These are phyloP conservation scores for Monilinia fructicola DNA, from an alignment of 2,329 filamentous ascomycete species.

Conservation along the genomic window DNA sequence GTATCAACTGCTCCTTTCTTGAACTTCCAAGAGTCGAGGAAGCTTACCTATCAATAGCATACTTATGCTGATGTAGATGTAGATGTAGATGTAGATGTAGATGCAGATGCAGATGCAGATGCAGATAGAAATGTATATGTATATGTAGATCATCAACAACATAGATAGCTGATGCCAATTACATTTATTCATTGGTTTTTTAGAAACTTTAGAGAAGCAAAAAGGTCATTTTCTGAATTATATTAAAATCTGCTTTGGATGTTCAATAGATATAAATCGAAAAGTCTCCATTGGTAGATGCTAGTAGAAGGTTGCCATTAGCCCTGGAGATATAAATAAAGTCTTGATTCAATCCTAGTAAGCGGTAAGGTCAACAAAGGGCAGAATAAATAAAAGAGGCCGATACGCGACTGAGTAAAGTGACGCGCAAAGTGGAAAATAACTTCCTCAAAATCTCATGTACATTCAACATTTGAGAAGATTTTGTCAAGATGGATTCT, in stretches of 20 bases:
- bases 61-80: background rate
- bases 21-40: background rate
- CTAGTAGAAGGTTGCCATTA: no score
- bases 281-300: background rate
- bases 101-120: background rate
- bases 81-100: no score
- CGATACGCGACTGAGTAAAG: slow-evolving; percentile 8
- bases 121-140: background rate
- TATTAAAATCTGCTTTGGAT: no score
- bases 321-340: background rate
- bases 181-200: background rate
- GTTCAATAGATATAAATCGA: background rate
- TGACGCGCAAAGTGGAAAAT: slow-evolving; percentile 20
- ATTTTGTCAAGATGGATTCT: slow-evolving; percentile 8
- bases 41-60: background rate
- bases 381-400: slow-evolving; percentile 17
- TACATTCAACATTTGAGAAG: slow-evolving; percentile 7
- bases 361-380: slow-evolving; percentile 11
- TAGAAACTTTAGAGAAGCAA: background rate
- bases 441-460: slow-evolving; percentile 8
- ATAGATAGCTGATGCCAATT: background rate
- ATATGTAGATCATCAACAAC: background rate
- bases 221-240: background rate
- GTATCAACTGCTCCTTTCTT: background rate
- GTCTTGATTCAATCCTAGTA: background rate